phyloP scores from a whole-genome alignment of 768 basidiomycete species.

The Pulveroboletus sp. region DNA sequence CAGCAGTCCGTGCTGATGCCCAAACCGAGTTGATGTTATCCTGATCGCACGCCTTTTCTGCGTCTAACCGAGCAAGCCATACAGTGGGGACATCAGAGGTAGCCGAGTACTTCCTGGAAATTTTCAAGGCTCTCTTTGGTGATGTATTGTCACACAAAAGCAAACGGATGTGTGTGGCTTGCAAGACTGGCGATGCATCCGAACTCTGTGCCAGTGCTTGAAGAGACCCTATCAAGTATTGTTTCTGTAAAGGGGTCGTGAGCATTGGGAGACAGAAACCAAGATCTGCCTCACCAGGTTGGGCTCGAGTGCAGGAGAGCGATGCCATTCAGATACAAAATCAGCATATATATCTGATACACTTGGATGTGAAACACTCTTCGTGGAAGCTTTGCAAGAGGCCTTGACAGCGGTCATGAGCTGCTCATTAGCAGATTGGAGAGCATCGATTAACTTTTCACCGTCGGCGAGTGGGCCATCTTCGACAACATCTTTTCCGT shows the following conservation, averaged over 20 bases:
- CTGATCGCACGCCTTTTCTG: slow-evolving; percentile 34
- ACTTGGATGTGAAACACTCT: slow-evolving; percentile 24
- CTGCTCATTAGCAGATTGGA: slow-evolving; percentile 32
- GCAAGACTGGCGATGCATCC: slow-evolving; percentile 27
- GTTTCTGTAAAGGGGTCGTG: slow-evolving; percentile 38
- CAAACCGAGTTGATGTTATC: slow-evolving; percentile 36
- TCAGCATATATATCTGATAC: slow-evolving; percentile 36
- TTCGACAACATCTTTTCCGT: slow-evolving; percentile 1
- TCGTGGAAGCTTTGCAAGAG: slow-evolving; percentile 13
- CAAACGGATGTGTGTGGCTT: slow-evolving; percentile 36
- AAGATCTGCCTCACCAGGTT: slow-evolving; percentile 28
- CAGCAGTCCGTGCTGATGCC: slow-evolving; percentile 42
- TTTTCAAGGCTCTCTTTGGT: slow-evolving; percentile 35
- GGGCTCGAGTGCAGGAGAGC: slow-evolving; percentile 26
- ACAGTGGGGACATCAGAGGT: slow-evolving; percentile 39
- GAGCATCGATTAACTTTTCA: slow-evolving; percentile 27
- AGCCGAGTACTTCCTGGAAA: slow-evolving; percentile 48
- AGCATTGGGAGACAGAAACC: neutral
- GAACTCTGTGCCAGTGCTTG: slow-evolving; percentile 31
- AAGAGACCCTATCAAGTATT: slow-evolving; percentile 51
- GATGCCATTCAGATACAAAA: slow-evolving; percentile 50
- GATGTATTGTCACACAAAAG: slow-evolving; percentile 25
- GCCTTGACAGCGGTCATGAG: slow-evolving; percentile 28
- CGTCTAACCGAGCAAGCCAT: slow-evolving; percentile 53
- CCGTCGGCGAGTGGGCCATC: slow-evolving; percentile 11